Percentiles rank a stretch among this genome's conserved stretches.
Conservation (phyloP, 768 basidiomycete genomes). For the Leccinum rimulosum region DNA sequence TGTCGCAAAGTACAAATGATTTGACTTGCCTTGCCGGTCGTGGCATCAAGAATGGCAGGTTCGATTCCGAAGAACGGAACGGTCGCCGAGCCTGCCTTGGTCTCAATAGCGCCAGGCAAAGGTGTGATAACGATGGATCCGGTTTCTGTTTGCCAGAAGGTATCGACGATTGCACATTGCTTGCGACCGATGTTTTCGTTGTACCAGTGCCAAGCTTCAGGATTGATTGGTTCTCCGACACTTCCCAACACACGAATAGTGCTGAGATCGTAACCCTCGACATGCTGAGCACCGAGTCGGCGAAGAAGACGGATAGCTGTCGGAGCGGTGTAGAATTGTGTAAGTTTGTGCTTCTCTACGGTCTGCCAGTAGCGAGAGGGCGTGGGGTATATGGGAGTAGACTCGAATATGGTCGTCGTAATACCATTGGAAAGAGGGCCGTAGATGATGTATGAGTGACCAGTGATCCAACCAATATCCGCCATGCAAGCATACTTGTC, state of each 20-base stretch:
- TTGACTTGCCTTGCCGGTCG: constrained; percentile 57
- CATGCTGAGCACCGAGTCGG: constrained; percentile 82
- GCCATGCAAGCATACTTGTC: constrained; percentile 98
- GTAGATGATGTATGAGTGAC: constrained; percentile 95
- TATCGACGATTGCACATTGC: constrained; percentile 93
- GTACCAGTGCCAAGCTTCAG: constrained; percentile 99
- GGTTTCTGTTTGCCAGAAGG: constrained; percentile 98
- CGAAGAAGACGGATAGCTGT: constrained; percentile 93
- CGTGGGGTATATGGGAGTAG: constrained; percentile 94
- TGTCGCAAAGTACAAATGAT: neutral
- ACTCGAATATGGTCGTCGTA: constrained; percentile 90
- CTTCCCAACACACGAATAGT: constrained; percentile 83
- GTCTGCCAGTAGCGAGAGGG: constrained; percentile 97
- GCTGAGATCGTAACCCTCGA: constrained; percentile 77
- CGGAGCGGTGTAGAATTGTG: constrained; percentile 94
- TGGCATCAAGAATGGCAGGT: constrained; percentile 82
- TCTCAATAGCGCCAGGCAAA: constrained; percentile 92
- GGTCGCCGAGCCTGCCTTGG: constrained; percentile 95
- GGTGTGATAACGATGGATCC: constrained; percentile 95
- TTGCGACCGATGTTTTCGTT: constrained; percentile 88
- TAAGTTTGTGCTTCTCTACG: constrained; percentile 89
- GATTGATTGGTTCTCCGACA: constrained; percentile 98
- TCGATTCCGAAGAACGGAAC: constrained; percentile 98
- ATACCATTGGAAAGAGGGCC: constrained; percentile 88
- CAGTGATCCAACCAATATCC: constrained; percentile 98